phyloP scores from a whole-genome alignment of 2,329 filamentous ascomycete species.

The Metarhizium album region DNA sequence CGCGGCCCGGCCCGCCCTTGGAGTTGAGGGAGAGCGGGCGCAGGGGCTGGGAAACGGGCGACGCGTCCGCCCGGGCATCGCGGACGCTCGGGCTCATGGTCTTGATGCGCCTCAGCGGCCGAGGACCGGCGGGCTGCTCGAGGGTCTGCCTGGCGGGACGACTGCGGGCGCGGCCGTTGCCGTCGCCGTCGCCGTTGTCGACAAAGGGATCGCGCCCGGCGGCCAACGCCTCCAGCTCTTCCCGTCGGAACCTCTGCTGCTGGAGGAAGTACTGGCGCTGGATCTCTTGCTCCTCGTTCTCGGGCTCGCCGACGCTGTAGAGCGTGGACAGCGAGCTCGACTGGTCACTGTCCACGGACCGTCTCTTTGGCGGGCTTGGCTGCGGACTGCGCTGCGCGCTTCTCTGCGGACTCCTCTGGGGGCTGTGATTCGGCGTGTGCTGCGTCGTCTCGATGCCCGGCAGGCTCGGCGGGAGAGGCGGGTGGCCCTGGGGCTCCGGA shows the following conservation, averaged over 20 bases:
- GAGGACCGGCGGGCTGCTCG: conserved; percentile 6
- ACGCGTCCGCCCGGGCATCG: not conserved
- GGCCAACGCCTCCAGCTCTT: not conserved
- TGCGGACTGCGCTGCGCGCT: conserved; percentile 11
- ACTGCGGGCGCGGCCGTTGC: not conserved
- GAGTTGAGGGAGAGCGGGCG: conserved; percentile 1
- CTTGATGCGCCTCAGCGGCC: conserved; percentile 11
- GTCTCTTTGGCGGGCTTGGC: conserved; percentile 12
- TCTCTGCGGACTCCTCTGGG: conserved; percentile 11
- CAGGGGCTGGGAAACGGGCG: not conserved
- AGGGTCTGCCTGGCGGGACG: conserved; percentile 2
- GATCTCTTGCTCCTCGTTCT: conserved; percentile 19
- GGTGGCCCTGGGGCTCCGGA: conserved; percentile 14
- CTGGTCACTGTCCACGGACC: conserved; percentile 30
- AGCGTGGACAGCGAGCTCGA: conserved; percentile 46
- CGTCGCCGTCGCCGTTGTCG: too few relatives aligned
- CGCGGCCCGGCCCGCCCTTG: not conserved
- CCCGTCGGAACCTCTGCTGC: not conserved
- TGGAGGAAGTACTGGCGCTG: conserved; percentile 3
- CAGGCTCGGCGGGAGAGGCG: conserved; percentile 6
- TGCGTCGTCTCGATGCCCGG: conserved; percentile 7
- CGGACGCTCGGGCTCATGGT: conserved; percentile 13
- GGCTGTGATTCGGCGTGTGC: conserved; percentile 9
- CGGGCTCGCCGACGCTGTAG: conserved; percentile 42
- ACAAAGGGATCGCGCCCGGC: conserved; percentile 21